These are phyloP conservation scores for Fusarium metavorans DNA, from an alignment of 2,329 filamentous ascomycete species.

Conservation along the genomic window DNA sequence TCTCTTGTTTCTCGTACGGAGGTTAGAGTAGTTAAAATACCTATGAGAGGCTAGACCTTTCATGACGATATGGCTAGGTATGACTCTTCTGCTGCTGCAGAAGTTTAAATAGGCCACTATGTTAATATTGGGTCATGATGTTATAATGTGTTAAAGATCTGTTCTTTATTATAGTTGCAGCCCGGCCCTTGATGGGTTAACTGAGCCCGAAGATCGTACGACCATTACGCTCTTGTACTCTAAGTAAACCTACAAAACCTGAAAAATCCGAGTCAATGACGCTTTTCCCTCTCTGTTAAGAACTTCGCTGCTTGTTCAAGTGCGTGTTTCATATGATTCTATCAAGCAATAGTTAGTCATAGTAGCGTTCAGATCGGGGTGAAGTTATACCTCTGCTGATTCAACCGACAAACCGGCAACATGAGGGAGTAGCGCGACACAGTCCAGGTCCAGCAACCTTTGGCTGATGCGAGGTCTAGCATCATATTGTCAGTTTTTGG, in stretches of 20 bases:
- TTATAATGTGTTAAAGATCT: too few species aligned
- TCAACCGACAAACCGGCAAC: not conserved
- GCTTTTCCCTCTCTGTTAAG: not conserved
- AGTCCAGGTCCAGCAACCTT: not conserved
- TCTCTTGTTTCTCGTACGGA: too few species aligned
- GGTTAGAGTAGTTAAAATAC: too few species aligned
- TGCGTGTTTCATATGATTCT: not conserved
- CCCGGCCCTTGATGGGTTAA: too few species aligned
- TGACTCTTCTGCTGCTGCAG: too few species aligned
- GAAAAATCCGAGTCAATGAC: not conserved
- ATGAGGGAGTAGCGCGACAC: not conserved
- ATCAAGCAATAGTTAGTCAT: not conserved
- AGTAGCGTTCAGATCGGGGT: too few species aligned
- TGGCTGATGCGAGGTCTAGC: not conserved
- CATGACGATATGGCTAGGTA: too few species aligned
- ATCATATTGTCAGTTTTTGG: not conserved
- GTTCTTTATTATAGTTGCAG: too few species aligned
- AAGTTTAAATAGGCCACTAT: too few species aligned
- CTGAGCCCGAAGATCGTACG: too few species aligned
- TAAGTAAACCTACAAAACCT: not conserved
- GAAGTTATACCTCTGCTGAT: not conserved
- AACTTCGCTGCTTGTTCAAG: not conserved
- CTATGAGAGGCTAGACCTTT: too few species aligned
- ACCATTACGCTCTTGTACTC: not conserved
- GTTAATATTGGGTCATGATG: too few species aligned